phyloP scores from a whole-genome alignment of 345 rosid species.

The Sisymbrium irio region DNA sequence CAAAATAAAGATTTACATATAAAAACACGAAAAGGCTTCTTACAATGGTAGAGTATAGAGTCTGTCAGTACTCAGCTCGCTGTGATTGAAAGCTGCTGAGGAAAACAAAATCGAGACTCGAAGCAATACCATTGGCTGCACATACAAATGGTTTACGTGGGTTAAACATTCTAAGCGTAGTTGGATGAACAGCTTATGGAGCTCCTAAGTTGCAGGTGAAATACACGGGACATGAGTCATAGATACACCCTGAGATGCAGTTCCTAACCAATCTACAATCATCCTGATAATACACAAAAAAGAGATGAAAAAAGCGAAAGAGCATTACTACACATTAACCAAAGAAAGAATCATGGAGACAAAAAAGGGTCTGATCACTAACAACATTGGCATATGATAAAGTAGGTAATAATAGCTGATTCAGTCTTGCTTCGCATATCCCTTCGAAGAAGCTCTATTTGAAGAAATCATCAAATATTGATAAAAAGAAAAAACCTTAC shows the following conservation, averaged over 20 bases:
- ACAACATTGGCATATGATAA: background rate
- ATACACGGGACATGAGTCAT: conserved; percentile 85
- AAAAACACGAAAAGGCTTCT: conserved; percentile 23
- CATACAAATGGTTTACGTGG: conserved; percentile 70
- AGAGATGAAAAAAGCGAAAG: background rate
- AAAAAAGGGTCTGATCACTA: background rate
- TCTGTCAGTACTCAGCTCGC: conserved; percentile 92
- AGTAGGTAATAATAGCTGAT: conserved; percentile 40
- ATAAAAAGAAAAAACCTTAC: conserved; percentile 33
- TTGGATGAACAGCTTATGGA: conserved; percentile 68
- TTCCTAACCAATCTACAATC: conserved; percentile 62
- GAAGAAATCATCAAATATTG: background rate
- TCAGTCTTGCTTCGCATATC: conserved; percentile 46
- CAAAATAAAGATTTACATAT: background rate
- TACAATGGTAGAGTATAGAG: conserved; percentile 84
- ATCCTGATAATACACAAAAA: conserved; percentile 45
- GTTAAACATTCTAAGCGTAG: conserved; percentile 59
- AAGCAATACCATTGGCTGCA: conserved; percentile 72
- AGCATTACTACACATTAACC: background rate
- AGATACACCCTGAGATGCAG: conserved; percentile 76
- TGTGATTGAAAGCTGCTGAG: conserved; percentile 82
- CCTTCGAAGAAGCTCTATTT: conserved; percentile 39
- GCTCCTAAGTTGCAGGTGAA: conserved; percentile 81
- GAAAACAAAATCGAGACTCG: conserved; percentile 80
- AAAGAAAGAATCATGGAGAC: too few species aligned